Percentiles rank a stretch among this genome's conserved stretches.
phyloP scores from a whole-genome alignment of 2,329 filamentous ascomycete species.

The Xylariaceae sp. region DNA sequence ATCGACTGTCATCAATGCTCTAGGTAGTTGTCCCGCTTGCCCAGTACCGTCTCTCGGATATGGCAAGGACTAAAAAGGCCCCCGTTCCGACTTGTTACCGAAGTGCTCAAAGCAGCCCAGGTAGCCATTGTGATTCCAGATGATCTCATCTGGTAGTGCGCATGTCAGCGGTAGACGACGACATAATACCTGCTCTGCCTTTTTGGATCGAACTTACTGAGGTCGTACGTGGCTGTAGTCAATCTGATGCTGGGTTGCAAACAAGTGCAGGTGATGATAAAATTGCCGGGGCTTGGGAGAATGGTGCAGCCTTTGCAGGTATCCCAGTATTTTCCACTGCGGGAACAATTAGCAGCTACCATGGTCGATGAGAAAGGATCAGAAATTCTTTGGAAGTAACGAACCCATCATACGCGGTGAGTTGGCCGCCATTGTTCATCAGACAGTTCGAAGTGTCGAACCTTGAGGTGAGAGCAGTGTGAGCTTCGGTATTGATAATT shows the following conservation, averaged over 20 bases:
- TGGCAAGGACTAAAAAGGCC: slow-evolving; percentile 21
- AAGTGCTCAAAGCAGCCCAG: slow-evolving; percentile 35
- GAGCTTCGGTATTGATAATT: neutral
- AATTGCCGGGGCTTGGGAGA: slow-evolving; percentile 22
- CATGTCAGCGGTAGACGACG: slow-evolving; percentile 3
- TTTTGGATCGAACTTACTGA: slow-evolving; percentile 22
- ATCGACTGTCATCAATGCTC: too few relatives aligned
- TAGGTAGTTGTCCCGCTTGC: neutral
- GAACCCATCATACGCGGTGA: slow-evolving; percentile 23
- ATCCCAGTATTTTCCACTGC: slow-evolving; percentile 29
- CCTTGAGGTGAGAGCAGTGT: slow-evolving; percentile 23
- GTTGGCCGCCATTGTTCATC: slow-evolving; percentile 28
- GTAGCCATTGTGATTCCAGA: slow-evolving; percentile 35
- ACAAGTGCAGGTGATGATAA: slow-evolving; percentile 28
- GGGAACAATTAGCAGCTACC: neutral
- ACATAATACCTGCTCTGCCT: neutral
- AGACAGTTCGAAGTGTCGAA: slow-evolving; percentile 34
- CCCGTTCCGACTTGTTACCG: slow-evolving; percentile 34
- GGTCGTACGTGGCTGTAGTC: slow-evolving; percentile 22
- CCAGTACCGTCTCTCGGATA: neutral
- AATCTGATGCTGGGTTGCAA: slow-evolving; percentile 19
- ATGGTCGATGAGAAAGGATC: neutral
- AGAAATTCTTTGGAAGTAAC: slow-evolving; percentile 1
- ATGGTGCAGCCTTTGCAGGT: slow-evolving; percentile 29
- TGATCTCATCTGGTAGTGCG: slow-evolving; percentile 29